A percentile compares a stretch with the other conserved stretches of the same genome.
Conservation (phyloP, 345 rosid genomes). For the Moringa oleifera region DNA sequence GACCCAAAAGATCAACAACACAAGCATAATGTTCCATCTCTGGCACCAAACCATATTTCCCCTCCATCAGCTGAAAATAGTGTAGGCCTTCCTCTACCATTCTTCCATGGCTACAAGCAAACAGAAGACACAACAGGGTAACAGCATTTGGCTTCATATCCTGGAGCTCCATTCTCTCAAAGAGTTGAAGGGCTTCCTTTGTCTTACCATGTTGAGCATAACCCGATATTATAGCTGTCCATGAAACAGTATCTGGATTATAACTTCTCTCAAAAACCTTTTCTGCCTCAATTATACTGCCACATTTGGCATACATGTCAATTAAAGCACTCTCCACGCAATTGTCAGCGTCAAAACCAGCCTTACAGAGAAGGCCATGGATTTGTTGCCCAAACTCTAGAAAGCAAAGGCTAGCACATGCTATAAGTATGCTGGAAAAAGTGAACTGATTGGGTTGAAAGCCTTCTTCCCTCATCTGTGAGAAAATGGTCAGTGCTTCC, state of each 20-base stretch:
- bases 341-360: constrained; percentile 31
- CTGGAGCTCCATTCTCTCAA: constrained; percentile 30
- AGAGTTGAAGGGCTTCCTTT: constrained; percentile 35
- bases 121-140: constrained; percentile 47
- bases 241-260: constrained; percentile 41
- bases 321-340: constrained; percentile 50
- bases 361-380: constrained; percentile 43
- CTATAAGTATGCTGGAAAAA: constrained; percentile 41
- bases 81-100: constrained; percentile 46
- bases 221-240: constrained; percentile 53
- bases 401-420: constrained; percentile 46
- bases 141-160: constrained; percentile 46
- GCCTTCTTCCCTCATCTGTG: constrained; percentile 41
- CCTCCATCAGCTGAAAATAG: constrained; percentile 37
- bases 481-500: constrained; percentile 39
- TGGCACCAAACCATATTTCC: constrained; percentile 28
- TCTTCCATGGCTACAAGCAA: constrained; percentile 67
- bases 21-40: constrained; percentile 60
- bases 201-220: constrained; percentile 57
- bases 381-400: constrained; percentile 42
- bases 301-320: constrained; percentile 67
- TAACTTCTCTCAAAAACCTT: constrained; percentile 30
- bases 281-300: constrained; percentile 42
- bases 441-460: constrained; percentile 50
- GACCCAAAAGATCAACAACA: constrained; percentile 63